Base-by-base conservation (phyloP, 2,329 filamentous ascomycete species). In the Sphaerulina vaccinii region DNA sequence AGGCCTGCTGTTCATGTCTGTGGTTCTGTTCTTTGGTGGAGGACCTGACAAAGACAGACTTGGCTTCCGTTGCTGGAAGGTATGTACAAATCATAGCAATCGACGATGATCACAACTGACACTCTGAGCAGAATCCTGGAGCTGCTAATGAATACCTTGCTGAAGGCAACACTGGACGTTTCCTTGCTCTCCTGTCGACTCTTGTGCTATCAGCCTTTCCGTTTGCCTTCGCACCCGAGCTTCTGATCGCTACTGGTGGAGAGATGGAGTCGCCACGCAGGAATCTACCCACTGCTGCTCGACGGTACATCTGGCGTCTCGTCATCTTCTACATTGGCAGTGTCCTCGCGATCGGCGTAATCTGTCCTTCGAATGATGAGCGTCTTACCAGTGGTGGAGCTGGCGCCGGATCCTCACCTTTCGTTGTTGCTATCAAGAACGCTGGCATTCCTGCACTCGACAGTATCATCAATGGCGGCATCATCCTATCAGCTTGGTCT, bases 381-480 rank as follows among this genome's bases (percentile, higher is more conserved):
- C 70, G 70, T 2, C 71, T 85, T 29, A 79, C 78, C 11, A 69
- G 71, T 58, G 56, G 56, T 7, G 56, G 54, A 16, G 56, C 51
- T 9, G 56, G 56, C 19, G 56, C 56, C 13, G 56, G 56, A 33
- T 57, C 54, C 7, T 57, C 54, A 0, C 53, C 56, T 2, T 60
- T 58, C 18, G 58, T 60, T 6, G 52, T 58, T 13, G 80, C 81
- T 16, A 78, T 59, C 59, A 73, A 74, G 50, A 70, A 75, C 49
- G 75, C 74, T 2, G 75, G 77, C 3, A 78, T 80, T 52, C 70
- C 73, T 2, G 79, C 76, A 1, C 76, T 88, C 2, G 81, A 85
- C 61, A 80, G 80, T 55, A 76, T 87, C 59, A 84, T 88, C 72
- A 88, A 88, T 64, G 84, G 78, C 27, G 82, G 80, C 16, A 80